Conservation (phyloP, 1,284 basidiomycete species). For the Trichosporon inkin region DNA sequence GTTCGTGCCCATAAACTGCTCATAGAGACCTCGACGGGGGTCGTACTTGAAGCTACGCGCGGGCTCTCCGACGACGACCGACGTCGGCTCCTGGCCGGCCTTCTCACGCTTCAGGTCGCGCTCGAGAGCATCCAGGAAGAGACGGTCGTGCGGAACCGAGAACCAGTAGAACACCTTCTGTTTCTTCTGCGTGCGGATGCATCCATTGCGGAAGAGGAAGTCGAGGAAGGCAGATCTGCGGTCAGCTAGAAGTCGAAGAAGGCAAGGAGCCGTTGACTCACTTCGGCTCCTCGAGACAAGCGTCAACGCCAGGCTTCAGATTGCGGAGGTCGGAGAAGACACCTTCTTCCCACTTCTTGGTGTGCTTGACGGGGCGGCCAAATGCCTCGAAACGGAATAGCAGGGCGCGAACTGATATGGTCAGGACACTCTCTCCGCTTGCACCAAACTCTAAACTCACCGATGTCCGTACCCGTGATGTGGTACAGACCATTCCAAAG, state of each 20-base stretch:
- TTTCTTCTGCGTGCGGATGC: constrained; percentile 92
- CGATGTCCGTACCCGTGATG: constrained; percentile 73
- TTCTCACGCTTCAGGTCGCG: constrained; percentile 89
- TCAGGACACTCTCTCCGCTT: constrained; percentile 3
- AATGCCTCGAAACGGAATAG: constrained; percentile 88
- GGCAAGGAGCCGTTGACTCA: constrained; percentile 40
- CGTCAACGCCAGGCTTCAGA: constrained; percentile 83
- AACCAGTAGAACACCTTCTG: constrained; percentile 85
- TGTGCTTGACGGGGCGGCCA: constrained; percentile 51
- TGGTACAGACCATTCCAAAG: constrained; percentile 84
- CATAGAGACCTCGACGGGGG: constrained; percentile 73
- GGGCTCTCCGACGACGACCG: constrained; percentile 69
- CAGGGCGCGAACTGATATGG: constrained; percentile 64
- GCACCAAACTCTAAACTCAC: constrained; percentile 31
- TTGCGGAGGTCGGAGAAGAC: constrained; percentile 87
- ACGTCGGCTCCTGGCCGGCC: constrained; percentile 77
- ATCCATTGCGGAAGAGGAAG: constrained; percentile 86
- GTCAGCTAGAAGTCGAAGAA: neutral
- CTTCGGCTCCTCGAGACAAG: constrained; percentile 86
- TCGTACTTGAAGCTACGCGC: constrained; percentile 66
- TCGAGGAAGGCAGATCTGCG: constrained; percentile 63
- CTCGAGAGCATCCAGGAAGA: constrained; percentile 88
- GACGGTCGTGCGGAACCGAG: constrained; percentile 85
- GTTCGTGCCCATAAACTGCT: constrained; percentile 63
- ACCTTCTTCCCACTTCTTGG: constrained; percentile 65